Base-by-base conservation (phyloP, 1,284 basidiomycete species). In the Rhodotorula sp. region DNA sequence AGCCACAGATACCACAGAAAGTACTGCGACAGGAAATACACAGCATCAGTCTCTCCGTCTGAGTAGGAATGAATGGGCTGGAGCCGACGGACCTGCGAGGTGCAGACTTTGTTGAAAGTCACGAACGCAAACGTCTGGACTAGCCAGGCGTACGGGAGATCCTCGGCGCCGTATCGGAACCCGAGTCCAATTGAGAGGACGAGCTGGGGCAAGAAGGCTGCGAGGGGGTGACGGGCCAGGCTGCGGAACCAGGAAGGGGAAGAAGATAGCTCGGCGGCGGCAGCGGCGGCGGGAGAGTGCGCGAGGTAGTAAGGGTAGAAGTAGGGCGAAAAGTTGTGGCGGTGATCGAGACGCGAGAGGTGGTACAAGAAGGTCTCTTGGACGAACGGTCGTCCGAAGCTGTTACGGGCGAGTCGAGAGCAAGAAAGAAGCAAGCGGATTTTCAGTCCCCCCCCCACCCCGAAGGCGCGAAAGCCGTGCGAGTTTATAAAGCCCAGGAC, bases 271-370 rank as follows among this genome's bases (percentile, higher is more conserved):
- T 12, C 58, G 62, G 34, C 31, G 4, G 47, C 21, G 45, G 59
- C 43, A 0, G 47, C 18, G 1, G 47, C 26, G 28, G 71, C 52
- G 43, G 45, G 47, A 31, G 60, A 55, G 34, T 47, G 28, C 21
- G 81, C 78, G 60, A 98, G 87, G 80, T 99, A 98, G 50, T 90
- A 94, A 57, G 90, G 87, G 80, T 98, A 93, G 82, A 97, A 99
- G 83, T 98, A 97, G 0, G 94, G 91, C 21, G 93, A 93, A 82
- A 99, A 99, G 81, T 99, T 99, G 83, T 99, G 97, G 65, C 95
- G 88, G 79, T 98, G 94, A 81, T 99, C 97, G 34, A 92, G 87
- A 49, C 97, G 87, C 71, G 89, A 86, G 5, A 95, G 82, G 79
- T 99, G 97, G 81, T 99, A 98, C 23, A 98, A 84, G 81, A 94